These are phyloP conservation scores for Botrytis fabae DNA, from an alignment of 2,329 filamentous ascomycete species.

Conservation along the genomic window DNA sequence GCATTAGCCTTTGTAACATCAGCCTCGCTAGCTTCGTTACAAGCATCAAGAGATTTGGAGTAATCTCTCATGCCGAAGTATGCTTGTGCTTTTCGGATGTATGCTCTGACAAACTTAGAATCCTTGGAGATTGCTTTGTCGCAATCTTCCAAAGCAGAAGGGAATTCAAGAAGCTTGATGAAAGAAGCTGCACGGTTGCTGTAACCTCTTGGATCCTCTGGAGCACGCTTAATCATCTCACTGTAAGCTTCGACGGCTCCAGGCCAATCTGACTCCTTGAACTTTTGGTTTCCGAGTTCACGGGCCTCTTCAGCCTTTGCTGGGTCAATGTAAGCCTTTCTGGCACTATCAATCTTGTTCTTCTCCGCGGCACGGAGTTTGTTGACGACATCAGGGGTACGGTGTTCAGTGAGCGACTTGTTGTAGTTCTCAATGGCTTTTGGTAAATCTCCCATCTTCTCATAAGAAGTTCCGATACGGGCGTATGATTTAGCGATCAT, in stretches of 20 bases:
- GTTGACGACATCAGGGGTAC: slow-evolving; percentile 86
- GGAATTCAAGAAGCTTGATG: slow-evolving; percentile 95
- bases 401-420: slow-evolving; percentile 92
- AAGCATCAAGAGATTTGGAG: slow-evolving; percentile 89
- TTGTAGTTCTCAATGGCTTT: slow-evolving; percentile 88
- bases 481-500: slow-evolving; percentile 97
- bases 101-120: slow-evolving; percentile 88
- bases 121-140: slow-evolving; percentile 89
- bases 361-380: slow-evolving; percentile 93
- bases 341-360: slow-evolving; percentile 73
- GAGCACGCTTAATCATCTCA: slow-evolving; percentile 96
- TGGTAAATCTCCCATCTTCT: slow-evolving; percentile 79
- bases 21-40: slow-evolving; percentile 74
- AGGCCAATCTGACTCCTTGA: slow-evolving; percentile 96
- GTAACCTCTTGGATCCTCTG: slow-evolving; percentile 90
- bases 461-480: slow-evolving; percentile 89
- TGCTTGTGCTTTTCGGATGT: slow-evolving; percentile 93
- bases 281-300: slow-evolving; percentile 92
- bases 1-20: slow-evolving; percentile 78
- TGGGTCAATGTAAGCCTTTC: slow-evolving; percentile 81
- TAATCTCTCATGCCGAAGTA: slow-evolving; percentile 98
- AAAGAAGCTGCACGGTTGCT: slow-evolving; percentile 96
- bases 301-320: slow-evolving; percentile 93
- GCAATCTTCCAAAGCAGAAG: slow-evolving; percentile 89
- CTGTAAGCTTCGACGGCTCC: slow-evolving; percentile 90